Conservation (phyloP, 2,329 filamentous ascomycete species). For the Polychaeton citri region DNA sequence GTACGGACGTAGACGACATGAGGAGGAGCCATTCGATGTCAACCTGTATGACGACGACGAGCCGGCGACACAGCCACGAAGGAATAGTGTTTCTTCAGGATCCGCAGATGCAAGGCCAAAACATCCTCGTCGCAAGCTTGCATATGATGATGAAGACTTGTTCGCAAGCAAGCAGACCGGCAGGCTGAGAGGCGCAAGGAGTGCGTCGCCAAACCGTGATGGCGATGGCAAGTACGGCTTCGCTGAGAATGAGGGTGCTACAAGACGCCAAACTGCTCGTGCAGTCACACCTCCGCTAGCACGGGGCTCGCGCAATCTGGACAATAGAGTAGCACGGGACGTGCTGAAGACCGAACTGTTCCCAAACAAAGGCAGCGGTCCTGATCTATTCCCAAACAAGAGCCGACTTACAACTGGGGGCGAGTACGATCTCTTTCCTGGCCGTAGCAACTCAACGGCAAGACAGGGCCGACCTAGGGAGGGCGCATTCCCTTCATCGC, state of each 20-base stretch:
- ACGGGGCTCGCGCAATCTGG: constrained; percentile 4
- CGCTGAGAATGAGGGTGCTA: constrained; percentile 29
- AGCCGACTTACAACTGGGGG: neutral
- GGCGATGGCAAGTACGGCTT: constrained; percentile 37
- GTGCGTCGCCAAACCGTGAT: constrained; percentile 42
- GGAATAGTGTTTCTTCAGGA: constrained; percentile 10
- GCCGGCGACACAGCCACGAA: constrained; percentile 12
- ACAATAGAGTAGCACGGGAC: constrained; percentile 12
- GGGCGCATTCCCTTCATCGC: constrained; percentile 21
- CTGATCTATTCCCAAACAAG: neutral
- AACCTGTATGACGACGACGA: constrained; percentile 69
- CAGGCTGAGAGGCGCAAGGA: constrained; percentile 41
- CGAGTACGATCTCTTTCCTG: neutral
- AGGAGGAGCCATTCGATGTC: constrained; percentile 46
- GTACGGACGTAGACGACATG: constrained; percentile 25
- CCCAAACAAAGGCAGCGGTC: constrained; percentile 11
- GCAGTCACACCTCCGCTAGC: constrained; percentile 24
- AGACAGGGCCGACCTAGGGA: constrained; percentile 1
- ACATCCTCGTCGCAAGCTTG: neutral
- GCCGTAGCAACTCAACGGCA: constrained; percentile 1
- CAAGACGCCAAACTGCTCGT: constrained; percentile 29
- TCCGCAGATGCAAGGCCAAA: constrained; percentile 3
- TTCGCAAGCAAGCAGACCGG: constrained; percentile 23
- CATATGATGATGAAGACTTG: constrained; percentile 12
- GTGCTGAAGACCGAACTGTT: constrained; percentile 28